Percentiles rank a stretch among this genome's conserved stretches.
These are phyloP conservation scores for Agrostemma githago DNA, from an alignment of 148 eudicot genomes.

Conservation along the genomic window DNA sequence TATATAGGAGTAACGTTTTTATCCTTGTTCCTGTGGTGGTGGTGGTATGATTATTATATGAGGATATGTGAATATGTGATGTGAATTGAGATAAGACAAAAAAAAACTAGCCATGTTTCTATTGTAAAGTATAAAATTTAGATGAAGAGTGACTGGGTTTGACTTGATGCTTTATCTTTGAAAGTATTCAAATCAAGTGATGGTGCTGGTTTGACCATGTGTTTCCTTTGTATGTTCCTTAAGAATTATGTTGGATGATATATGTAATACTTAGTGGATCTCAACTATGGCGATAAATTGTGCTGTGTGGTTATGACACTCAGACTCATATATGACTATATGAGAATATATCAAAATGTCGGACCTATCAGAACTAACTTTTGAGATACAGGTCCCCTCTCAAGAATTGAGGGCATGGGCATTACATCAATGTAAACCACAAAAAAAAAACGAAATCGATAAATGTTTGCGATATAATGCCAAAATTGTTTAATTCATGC, in stretches of 20 bases:
- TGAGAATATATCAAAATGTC: not conserved
- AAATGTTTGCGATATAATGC: not conserved
- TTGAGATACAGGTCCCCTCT: not conserved
- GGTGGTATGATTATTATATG: not conserved
- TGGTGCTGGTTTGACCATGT: slow-evolving; percentile 2
- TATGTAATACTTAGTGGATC: not conserved
- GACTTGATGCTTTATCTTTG: not conserved
- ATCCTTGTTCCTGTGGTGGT: not conserved
- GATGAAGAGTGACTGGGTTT: slow-evolving; percentile 1
- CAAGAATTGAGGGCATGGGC: not conserved
- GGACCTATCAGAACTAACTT: not conserved
- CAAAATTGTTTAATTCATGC: not conserved
- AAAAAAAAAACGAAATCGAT: not conserved
- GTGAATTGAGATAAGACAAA: not conserved
- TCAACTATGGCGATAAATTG: not conserved
- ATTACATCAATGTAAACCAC: not conserved
- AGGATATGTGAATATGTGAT: not conserved
- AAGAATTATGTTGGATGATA: not conserved
- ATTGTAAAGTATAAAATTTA: not conserved
- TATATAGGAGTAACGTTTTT: not conserved
- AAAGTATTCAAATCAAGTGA: not conserved
- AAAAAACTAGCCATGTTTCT: not conserved
- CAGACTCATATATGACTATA: not conserved
- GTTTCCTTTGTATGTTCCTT: not conserved
- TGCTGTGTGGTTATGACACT: not conserved